Percentiles rank a stretch among this genome's conserved stretches.
These are phyloP conservation scores for Blastomyces parvus DNA, from an alignment of 2,329 filamentous ascomycete species.

Conservation along the genomic window DNA sequence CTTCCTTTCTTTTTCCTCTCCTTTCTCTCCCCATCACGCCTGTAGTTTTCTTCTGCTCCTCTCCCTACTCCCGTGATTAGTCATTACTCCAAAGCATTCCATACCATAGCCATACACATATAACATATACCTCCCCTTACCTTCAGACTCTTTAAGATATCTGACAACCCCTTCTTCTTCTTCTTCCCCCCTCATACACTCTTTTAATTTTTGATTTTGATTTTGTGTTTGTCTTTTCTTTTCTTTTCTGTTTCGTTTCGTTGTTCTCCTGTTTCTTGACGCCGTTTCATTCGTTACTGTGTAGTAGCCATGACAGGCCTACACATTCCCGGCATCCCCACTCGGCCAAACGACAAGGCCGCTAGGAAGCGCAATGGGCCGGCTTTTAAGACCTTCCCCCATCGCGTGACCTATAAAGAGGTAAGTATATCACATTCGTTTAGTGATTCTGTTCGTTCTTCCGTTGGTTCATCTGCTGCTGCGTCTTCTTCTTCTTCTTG, in stretches of 20 bases:
- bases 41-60: background rate
- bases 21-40: slow-evolving; percentile 2
- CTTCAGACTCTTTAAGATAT: background rate
- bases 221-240: background rate
- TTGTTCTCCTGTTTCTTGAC: slow-evolving; percentile 6
- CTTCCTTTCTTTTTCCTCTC: background rate
- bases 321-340: background rate
- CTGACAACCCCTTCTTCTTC: background rate
- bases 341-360: background rate
- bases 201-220: background rate
- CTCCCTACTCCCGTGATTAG: background rate
- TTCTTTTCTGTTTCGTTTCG: background rate
- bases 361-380: background rate
- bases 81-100: background rate
- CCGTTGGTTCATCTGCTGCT: slow-evolving; percentile 6
- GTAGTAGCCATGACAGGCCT: background rate
- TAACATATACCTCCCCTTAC: too few species aligned
- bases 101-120: background rate
- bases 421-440: background rate
- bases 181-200: background rate
- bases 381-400: background rate
- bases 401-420: background rate
- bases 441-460: background rate
- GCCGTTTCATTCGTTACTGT: background rate
- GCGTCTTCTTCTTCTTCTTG: slow-evolving; percentile 6